These are phyloP conservation scores for Paramecium biaurelia DNA, from an alignment of 73 alveolate genomes.

Conservation along the genomic window DNA sequence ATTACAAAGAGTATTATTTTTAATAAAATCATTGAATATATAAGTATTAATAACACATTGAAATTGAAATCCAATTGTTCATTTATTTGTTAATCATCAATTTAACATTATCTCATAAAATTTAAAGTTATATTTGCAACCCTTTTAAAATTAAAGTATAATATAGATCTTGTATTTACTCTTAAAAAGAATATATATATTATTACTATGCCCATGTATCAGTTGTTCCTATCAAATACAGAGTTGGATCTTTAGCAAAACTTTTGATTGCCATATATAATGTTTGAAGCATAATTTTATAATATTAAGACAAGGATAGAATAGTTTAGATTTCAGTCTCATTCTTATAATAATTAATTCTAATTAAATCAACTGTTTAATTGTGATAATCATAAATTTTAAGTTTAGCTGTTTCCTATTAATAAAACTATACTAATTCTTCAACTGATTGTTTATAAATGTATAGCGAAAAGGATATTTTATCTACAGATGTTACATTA, in stretches of 20 bases:
- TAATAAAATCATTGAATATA: not conserved
- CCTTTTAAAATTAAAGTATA: not conserved
- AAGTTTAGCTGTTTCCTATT: not conserved
- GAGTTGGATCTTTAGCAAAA: constrained; percentile 1
- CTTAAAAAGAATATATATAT: not conserved
- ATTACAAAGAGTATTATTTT: not conserved
- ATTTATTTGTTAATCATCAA: not conserved
- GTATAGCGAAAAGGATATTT: not conserved
- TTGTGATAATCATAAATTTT: not conserved
- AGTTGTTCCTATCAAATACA: not conserved
- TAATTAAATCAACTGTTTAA: not conserved
- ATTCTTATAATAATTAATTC: not conserved
- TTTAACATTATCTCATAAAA: not conserved
- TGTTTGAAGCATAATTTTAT: not conserved
- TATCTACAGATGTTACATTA: constrained; percentile 2
- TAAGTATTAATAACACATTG: not conserved
- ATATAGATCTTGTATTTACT: constrained; percentile 1
- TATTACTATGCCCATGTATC: not conserved
- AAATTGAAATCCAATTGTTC: not conserved
- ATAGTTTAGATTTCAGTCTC: not conserved
- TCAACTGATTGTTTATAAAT: not conserved
- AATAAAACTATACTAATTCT: not conserved
- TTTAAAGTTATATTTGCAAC: constrained; percentile 2
- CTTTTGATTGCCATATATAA: not conserved
- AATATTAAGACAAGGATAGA: not conserved